Base-by-base conservation (phyloP, 129 eudicot species). In the Kitagawia praeruptora region DNA sequence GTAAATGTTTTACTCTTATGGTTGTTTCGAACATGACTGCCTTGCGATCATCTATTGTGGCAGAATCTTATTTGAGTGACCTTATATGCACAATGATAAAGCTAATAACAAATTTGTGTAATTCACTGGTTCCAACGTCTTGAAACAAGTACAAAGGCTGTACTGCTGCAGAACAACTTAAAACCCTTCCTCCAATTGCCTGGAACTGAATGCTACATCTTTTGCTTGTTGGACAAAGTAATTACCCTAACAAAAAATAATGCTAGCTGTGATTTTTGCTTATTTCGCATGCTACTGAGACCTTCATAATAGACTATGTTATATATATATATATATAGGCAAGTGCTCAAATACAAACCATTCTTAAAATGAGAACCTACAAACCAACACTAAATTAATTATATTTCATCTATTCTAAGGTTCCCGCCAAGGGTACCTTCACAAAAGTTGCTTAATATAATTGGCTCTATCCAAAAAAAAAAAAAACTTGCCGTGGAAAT, bases 1-100 rank as follows among this genome's bases (percentile, higher is more conserved):
- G 27, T 42, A 11, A 42, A 46, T 46, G 49, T 11, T 2, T 88
- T 90, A 42, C 89, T 95, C 74, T 4, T 56, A 11, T 58, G 67
- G 15, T 58, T n/a, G 31, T 56, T 56, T 8, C 31, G 9, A 21
- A 72, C 76, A 41, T 15, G 19, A 42, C 2, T 21, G 76, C 37
- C 51, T 41, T 13, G 70, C 18, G 10, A 4, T 64, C 39, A 27
- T 25, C 6, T 64, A 8, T 28, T 27, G 16, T 25, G 70, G 6
- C 72, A 66, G 72, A 66, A 66, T 19, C 7, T 28, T 0, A 34
- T 66, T 66, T 11, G 3, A 6, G 37, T 71, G 75, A 40, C 46
- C 51, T n/a, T 44, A 41, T n/a, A 23, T n/a, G 87, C 73, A 42
- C 14, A 72, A 9, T 11, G 37, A 15, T 11, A 71, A 73, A 41